Percentiles rank a stretch among this genome's conserved stretches.
phyloP scores from a whole-genome alignment of 73 alveolate genomes.

The Diophrys appendiculata region DNA sequence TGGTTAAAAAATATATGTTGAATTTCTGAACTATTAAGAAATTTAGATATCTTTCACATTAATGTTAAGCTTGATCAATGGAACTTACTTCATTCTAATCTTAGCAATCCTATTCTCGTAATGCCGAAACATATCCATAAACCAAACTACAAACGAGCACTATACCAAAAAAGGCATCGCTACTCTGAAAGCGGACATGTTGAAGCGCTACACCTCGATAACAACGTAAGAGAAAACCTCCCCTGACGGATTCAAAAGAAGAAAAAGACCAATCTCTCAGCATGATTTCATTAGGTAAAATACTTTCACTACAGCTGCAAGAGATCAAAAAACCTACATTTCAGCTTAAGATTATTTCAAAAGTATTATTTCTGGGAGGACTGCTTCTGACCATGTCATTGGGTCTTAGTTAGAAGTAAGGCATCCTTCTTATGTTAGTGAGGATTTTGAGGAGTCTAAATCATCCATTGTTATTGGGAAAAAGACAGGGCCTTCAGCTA shows the following conservation, averaged over 20 bases:
- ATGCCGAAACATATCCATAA: too few species aligned
- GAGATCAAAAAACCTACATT: background rate
- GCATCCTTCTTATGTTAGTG: background rate
- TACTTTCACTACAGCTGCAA: background rate
- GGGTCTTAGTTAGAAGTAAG: background rate
- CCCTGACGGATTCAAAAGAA: too few species aligned
- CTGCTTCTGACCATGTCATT: background rate
- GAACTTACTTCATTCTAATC: too few species aligned
- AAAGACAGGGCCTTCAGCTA: background rate
- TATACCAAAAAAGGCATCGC: too few species aligned
- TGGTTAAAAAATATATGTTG: background rate
- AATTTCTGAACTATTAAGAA: background rate
- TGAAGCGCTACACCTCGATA: too few species aligned
- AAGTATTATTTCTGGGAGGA: background rate
- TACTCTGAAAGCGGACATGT: too few species aligned
- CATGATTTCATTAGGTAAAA: background rate
- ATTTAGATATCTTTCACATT: background rate
- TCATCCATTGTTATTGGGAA: background rate
- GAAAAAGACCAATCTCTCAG: too few species aligned
- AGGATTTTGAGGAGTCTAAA: background rate
- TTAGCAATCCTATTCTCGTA: too few species aligned
- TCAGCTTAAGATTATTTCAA: background rate
- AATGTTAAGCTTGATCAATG: background rate
- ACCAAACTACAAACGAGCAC: too few species aligned
- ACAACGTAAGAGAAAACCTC: too few species aligned